phyloP scores from a whole-genome alignment of 2,329 filamentous ascomycete species.

The Phaeomoniella chlamydospora region DNA sequence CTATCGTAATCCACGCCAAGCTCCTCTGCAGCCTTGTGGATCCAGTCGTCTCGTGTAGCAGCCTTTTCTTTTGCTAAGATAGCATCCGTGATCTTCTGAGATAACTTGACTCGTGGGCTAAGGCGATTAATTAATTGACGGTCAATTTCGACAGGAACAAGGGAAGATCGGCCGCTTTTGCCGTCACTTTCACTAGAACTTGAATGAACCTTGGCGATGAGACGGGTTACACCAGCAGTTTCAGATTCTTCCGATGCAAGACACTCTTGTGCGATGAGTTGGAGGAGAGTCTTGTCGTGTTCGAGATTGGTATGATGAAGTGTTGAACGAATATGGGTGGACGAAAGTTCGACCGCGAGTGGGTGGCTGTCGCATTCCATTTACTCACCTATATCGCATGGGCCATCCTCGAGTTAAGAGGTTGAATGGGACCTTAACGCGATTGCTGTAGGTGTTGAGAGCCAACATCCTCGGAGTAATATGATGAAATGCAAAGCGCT shows the following conservation, averaged over 20 bases:
- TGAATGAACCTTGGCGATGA: conserved; percentile 73
- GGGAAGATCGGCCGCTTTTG: conserved; percentile 7
- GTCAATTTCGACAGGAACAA: conserved; percentile 63
- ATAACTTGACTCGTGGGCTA: conserved; percentile 60
- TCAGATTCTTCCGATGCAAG: conserved; percentile 85
- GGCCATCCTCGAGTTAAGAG: no score
- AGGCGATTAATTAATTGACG: conserved; percentile 62
- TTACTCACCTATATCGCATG: no score
- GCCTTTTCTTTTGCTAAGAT: conserved; percentile 76
- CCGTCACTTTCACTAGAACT: conserved; percentile 11
- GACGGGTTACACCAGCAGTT: conserved; percentile 65
- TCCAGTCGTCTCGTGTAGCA: conserved; percentile 69
- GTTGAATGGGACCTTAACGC: no score
- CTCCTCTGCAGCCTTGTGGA: conserved; percentile 75
- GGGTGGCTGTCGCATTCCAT: no score
- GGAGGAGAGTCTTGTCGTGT: conserved; percentile 77
- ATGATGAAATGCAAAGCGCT: no score
- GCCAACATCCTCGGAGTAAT: no score
- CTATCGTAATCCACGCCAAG: conserved; percentile 88
- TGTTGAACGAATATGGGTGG: conserved; percentile 30
- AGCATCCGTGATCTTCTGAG: conserved; percentile 79
- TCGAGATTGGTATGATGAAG: conserved; percentile 64
- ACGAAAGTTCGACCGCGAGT: no score
- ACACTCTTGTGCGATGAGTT: conserved; percentile 81
- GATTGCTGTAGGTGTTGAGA: no score